Evolutionary conservation across 441 rosid genomes (phyloP), one percentile per base, ranked within the genome.

Genomic region (Jatropha multifida): DNA sequence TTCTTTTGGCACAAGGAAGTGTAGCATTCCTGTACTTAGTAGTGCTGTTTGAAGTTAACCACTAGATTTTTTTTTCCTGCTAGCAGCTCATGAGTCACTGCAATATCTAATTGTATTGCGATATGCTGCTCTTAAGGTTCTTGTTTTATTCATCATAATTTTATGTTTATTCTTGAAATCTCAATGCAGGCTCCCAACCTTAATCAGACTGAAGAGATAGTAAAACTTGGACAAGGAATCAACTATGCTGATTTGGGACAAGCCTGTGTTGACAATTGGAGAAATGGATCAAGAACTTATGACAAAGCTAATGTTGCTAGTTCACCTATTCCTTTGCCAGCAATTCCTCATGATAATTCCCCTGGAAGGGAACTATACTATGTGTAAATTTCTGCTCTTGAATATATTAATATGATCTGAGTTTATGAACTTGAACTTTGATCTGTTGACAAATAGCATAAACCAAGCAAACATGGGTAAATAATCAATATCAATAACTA

Each of bases 281-380:
- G 73, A 68, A 85, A 74, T 77, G 84, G 79, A 14, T 66, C 76
- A 66, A 69, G 76, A 59, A 71, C 74, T 66, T 62, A 52, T 27
- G 69, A 67, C 74, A 80, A 66, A 64, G 65, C 69, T 78, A 80
- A 78, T 14, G 71, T 64, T 80, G 77, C 74, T 55, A 87, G 92
- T 77, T 83, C 86, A 44, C 94, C 96, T n/a, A 91, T 90, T 76
- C 87, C 86, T 72, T 82, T 91, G 78, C 94, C 92, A 61, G 81
- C 84, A 73, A 71, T 64, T 79, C 76, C 78, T 75, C 68, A 23
- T 73, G 83, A 61, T 71, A 76, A 79, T 81, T 90, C 85, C 74
- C 77, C 86, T 14, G 90, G 87, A 65, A 83, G 81, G 78, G 96
- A 88, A 63, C 77, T 89, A 38, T 93, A 88, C 81, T 93, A 90